Conservation (phyloP, 2,329 filamentous ascomycete genomes). For the Ascomycota sp. region DNA sequence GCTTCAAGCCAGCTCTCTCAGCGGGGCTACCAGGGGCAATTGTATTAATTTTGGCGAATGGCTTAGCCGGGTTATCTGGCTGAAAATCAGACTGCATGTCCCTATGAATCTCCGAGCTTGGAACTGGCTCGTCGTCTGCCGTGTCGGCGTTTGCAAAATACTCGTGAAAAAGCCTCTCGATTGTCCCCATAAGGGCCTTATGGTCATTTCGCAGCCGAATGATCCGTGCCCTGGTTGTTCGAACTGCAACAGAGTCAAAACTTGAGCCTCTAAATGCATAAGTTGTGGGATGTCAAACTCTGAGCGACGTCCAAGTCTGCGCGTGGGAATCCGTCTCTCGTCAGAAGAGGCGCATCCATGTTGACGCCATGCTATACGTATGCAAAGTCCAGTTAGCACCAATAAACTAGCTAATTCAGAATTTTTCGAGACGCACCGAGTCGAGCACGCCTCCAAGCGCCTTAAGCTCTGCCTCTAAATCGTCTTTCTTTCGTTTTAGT, state of each 20-base stretch:
- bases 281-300: conserved; percentile 31
- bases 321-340: conserved; percentile 77
- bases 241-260: conserved; percentile 34
- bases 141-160: conserved; percentile 60
- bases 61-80: conserved; percentile 8
- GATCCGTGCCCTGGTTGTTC: conserved; percentile 79
- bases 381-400: conserved; percentile 5
- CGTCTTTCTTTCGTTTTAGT: conserved; percentile 68
- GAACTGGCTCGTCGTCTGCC: conserved; percentile 15
- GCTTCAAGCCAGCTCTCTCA: conserved; percentile 56
- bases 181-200: conserved; percentile 63
- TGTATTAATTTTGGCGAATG: conserved; percentile 76
- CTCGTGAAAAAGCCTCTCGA: conserved; percentile 75
- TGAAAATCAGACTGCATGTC: conserved; percentile 11
- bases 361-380: conserved; percentile 59
- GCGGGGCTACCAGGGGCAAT: conserved; percentile 66
- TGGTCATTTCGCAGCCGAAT: conserved; percentile 85
- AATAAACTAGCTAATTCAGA: too few species aligned
- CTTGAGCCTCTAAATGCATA: neutral
- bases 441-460: conserved; percentile 73
- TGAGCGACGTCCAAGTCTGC: conserved; percentile 90
- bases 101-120: conserved; percentile 5
- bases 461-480: conserved; percentile 68
- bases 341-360: conserved; percentile 78
- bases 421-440: conserved; percentile 36